Base-by-base conservation (phyloP, 768 basidiomycete genomes). In the Neoboletus brunneissimus region DNA sequence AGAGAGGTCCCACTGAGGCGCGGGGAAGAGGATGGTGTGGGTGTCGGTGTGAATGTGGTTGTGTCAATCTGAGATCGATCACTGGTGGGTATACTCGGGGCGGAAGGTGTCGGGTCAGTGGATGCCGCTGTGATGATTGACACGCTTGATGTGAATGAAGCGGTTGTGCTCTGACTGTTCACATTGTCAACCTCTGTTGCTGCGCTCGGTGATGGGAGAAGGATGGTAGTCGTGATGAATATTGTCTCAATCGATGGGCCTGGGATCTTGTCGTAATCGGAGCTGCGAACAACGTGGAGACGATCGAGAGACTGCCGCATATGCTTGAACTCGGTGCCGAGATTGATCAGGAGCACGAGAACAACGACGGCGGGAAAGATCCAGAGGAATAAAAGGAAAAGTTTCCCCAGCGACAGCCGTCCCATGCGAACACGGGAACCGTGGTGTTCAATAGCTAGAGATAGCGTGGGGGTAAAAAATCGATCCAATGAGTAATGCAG, bases 391-490 rank as follows among this genome's bases (percentile, higher is more conserved):
- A 57, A 42, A 47, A 52, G 59, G 54, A 61, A 54, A 27, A 58
- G 10, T 25, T 56, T 64, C 41, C 58, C 53, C 27, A 61, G 51
- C 13, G 55, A 56, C 15, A 50, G 22, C 48, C 57, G 58, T 51
- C 61, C 50, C 47, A 52, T 49, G 51, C 20, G 50, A 54, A 58
- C 7, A 32, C 27, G 52, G 16, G 59, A 32, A 40, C 50, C 29
- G 20, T 54, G 18, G 5, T 49, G 58, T 48, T 60, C 60, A 22
- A 54, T 48, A 16, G 63, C 62, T 25, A 86, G 51, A 41, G 75
- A 77, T 13, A 88, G 66, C 23, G 73, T 75, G 4, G 88, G 85
- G 63, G 80, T 77, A 67, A 85, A 87, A 63, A 79, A 82, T 59
- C 77, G 81, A 52, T 79, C 78, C 62, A 82, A 67, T 16, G 79